Conservation (phyloP, 2,329 filamentous ascomycete genomes). For the Monilinia aucupariae region DNA sequence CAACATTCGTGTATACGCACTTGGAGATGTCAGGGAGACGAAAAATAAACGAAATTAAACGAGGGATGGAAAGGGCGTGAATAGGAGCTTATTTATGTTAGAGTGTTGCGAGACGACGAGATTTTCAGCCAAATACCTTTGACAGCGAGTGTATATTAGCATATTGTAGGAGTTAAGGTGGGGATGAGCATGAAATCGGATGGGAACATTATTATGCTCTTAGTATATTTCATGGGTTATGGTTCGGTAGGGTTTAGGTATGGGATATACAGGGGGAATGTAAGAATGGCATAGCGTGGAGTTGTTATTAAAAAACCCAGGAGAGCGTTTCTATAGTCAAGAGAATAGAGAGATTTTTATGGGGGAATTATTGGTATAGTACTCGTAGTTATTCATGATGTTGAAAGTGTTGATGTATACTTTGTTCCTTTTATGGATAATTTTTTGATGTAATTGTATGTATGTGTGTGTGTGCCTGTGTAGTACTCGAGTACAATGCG, state of each 20-base stretch:
- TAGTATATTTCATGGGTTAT: neutral
- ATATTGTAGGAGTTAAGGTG: constrained; percentile 18
- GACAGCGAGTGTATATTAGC: constrained; percentile 6
- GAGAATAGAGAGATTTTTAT: neutral
- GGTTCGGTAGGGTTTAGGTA: neutral
- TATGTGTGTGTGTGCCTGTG: too few species aligned
- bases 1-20: neutral
- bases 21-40: neutral
- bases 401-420: too few species aligned
- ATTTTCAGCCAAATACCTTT: constrained; percentile 1
- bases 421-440: too few species aligned
- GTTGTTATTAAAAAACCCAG: neutral
- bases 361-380: too few species aligned
- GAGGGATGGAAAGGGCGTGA: neutral
- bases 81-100: neutral
- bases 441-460: too few species aligned
- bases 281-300: constrained; percentile 7
- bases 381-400: too few species aligned
- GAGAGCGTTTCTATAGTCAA: neutral
- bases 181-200: neutral
- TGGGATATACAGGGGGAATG: constrained; percentile 1
- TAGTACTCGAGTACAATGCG: too few species aligned
- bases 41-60: neutral
- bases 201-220: neutral
- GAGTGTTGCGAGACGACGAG: neutral